Evolutionary conservation across 768 basidiomycete species (phyloP).

Genomic region (Auriscalpium orientale): DNA sequence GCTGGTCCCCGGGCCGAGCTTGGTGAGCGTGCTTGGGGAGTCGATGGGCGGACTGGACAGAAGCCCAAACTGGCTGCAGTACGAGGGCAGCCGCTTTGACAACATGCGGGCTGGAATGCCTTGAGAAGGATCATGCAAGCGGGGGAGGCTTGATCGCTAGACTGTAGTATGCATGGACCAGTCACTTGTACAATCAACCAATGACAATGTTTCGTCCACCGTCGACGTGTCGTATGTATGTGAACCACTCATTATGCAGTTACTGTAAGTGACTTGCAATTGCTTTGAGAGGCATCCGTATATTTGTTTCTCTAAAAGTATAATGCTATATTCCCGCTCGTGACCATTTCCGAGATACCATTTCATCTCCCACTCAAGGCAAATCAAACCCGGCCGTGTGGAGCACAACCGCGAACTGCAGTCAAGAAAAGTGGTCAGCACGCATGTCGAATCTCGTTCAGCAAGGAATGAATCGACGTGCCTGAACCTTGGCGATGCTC

Average conservation of each 20-base stretch:
- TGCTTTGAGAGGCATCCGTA: no score
- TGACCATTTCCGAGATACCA: no score
- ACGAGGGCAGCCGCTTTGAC: constrained; percentile 69
- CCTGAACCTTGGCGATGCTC: constrained; percentile 85
- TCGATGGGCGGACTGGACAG: constrained; percentile 13
- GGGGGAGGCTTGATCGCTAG: no score
- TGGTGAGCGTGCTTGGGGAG: constrained; percentile 65
- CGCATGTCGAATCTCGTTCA: neutral
- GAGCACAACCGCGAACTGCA: constrained; percentile 28
- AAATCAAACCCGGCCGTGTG: constrained; percentile 29
- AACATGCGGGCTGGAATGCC: constrained; percentile 71
- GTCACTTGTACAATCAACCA: no score
- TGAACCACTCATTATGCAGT: no score
- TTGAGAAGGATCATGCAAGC: neutral
- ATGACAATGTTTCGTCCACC: no score
- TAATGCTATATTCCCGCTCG: no score
- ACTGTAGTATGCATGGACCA: no score
- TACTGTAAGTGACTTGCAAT: no score
- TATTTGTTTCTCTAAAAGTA: no score
- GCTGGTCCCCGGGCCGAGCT: constrained; percentile 56
- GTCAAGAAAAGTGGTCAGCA: neutral
- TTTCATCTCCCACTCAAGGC: neutral
- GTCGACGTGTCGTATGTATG: no score
- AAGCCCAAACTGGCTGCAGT: constrained; percentile 74
- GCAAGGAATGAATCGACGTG: constrained; percentile 26